Evolutionary conservation across 2,329 filamentous ascomycete species (phyloP), one percentile per base, ranked within the genome.

Genomic region (Aureobasidium leucospermi): DNA sequence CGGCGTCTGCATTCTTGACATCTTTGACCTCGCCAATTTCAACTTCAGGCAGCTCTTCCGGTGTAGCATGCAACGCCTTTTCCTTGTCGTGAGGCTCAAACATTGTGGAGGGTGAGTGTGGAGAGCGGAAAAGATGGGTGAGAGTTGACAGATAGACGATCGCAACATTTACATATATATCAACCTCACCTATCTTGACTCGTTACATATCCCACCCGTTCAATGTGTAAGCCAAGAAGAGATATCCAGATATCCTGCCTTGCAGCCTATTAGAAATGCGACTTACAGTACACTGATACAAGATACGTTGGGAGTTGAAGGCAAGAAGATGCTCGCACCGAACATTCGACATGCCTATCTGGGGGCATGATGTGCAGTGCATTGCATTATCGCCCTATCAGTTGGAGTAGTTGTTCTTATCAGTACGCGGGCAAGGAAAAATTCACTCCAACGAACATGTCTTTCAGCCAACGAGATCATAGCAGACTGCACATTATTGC

Each of bases 1-100:
- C 69, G 10, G 66, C 68, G 57, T 71, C 69, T 31, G 66, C 68
- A 51, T 69, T 65, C 42, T 32, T 59, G 45, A 70, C 48, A 52
- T 69, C 64, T 52, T 65, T 67, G 60, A 69, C 58, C 47, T 67
- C 65, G 55, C 68, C 67, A 34, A 65, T 38, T 16, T 60, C 48
- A 10, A 53, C 16, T 28, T 60, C 49, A 3, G 58, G 48, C 9
- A 46, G 2, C 15, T 60, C 58, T 41, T 47, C 32, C 16, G 41
- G 47, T 6, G 58, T 11, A 7, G n/a, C 23, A 23, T 60, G 31
- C n/a, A 60, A 11, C 3, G 58, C 48, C 16, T 60, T 60, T 38
- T 60, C 58, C 28, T 53, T 60, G n/a, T 53, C 55, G 3, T 58
- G 34, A n/a, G 34, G 8, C 11, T 53, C 47, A n/a, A 55, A 60